Evolutionary conservation across 768 basidiomycete species (phyloP), one percentile per base, ranked within the genome.

Genomic region (Filobasidium wieringae): DNA sequence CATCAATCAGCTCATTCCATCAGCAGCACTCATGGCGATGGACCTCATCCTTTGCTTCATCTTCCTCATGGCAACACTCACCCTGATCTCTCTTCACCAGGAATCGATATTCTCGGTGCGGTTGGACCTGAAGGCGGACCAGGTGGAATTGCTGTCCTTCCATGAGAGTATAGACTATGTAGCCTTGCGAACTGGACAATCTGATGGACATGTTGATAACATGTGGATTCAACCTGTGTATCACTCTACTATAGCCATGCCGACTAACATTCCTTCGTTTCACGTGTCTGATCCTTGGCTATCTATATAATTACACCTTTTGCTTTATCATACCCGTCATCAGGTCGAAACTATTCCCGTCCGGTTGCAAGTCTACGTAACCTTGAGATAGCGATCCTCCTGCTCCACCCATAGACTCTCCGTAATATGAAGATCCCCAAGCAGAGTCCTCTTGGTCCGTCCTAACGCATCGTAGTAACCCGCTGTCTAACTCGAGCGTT

Each of bases 271-370:
- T n/a, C n/a, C n/a, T n/a, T n/a, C n/a, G n/a, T n/a, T n/a, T n/a
- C n/a, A n/a, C n/a, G n/a, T n/a, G n/a, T n/a, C n/a, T n/a, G n/a
- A n/a, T n/a, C n/a, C n/a, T n/a, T n/a, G n/a, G n/a, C n/a, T n/a
- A n/a, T n/a, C n/a, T n/a, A n/a, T 49, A 11, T 47, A 32, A 33
- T 57, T 36, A 58, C 26, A 53, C 57, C 66, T 81, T 81, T 29
- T 76, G 66, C 68, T 76, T 85, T 64, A 93, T 92, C 72, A 93
- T 70, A 31, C 89, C 88, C 33, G 83, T 80, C 86, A 95, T 86
- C 63, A 96, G 78, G 73, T 97, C 93, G 64, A 97, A 97, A 66
- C 88, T 88, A 71, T 99, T 99, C 51, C 91, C 89, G 67, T 96
- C 91, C 1, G 95, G 95, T 70, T 95, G 95, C 19, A 99, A 74